Conservation (phyloP, 106 monocot genomes). For the Acorus gramineus region DNA sequence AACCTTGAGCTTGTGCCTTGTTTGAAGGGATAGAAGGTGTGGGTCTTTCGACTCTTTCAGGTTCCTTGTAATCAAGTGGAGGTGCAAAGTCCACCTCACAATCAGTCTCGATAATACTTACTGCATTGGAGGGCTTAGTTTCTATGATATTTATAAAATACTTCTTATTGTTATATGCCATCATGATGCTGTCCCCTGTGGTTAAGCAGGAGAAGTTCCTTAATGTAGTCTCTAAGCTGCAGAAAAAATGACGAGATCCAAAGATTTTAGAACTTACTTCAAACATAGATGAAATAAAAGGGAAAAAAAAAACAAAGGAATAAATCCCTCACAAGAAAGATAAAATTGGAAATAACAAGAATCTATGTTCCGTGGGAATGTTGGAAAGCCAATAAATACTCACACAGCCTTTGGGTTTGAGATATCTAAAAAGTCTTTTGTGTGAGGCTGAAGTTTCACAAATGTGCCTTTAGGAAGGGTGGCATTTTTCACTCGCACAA, state of each 20-base stretch:
- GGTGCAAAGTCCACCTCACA: conserved; percentile 21
- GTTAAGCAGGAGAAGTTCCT: conserved; percentile 13
- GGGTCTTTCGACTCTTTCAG: background rate
- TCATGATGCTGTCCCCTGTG: conserved; percentile 6
- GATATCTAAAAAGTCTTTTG: conserved; percentile 24
- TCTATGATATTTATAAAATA: conserved; percentile 11
- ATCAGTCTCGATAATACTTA: conserved; percentile 17
- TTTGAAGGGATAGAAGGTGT: background rate
- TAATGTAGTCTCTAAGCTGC: conserved; percentile 6
- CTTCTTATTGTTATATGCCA: conserved; percentile 11
- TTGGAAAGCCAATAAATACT: background rate
- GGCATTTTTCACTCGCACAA: conserved; percentile 17
- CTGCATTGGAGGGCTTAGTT: conserved; percentile 10
- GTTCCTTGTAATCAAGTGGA: conserved; percentile 23
- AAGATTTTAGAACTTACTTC: no score
- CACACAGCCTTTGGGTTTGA: conserved; percentile 27
- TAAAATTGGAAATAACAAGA: no score
- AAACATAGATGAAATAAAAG: no score
- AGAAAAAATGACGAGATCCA: background rate
- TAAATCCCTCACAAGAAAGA: no score
- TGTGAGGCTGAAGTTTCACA: conserved; percentile 27
- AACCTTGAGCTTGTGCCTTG: conserved; percentile 2
- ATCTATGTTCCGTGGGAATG: no score
- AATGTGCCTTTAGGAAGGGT: conserved; percentile 23
- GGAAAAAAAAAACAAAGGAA: no score